These are phyloP conservation scores for Spathaspora boniae DNA, from an alignment of 805 yeast genomes.

Conservation along the genomic window DNA sequence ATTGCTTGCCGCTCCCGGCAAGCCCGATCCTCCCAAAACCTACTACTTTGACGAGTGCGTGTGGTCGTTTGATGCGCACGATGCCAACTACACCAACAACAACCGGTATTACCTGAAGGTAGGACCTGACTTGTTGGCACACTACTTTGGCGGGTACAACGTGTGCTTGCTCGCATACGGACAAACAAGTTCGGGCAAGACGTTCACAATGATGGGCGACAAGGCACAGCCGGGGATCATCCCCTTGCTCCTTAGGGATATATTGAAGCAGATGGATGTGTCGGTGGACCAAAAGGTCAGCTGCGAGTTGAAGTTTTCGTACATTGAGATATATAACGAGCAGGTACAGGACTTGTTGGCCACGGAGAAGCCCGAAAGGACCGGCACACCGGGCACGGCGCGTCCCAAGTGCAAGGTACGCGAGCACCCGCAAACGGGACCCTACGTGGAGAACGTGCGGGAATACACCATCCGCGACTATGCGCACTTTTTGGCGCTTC, in stretches of 20 bases:
- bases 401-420: conserved; percentile 47
- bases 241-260: conserved; percentile 46
- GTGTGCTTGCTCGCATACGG: conserved; percentile 44
- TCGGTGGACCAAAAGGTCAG: conserved; percentile 35
- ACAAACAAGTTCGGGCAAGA: conserved; percentile 42
- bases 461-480: conserved; percentile 50
- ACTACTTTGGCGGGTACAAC: conserved; percentile 37
- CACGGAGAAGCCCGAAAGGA: conserved; percentile 7
- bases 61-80: conserved; percentile 13
- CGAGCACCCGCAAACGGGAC: conserved; percentile 64
- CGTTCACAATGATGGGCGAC: conserved; percentile 41
- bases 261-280: conserved; percentile 43
- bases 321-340: conserved; percentile 76
- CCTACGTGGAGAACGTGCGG: conserved; percentile 65
- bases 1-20: conserved; percentile 19
- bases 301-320: conserved; percentile 49
- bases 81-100: conserved; percentile 44
- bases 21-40: conserved; percentile 12
- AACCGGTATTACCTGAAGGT: conserved; percentile 45
- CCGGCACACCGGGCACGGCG: too few relatives aligned
- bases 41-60: conserved; percentile 18
- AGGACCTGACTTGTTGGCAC: conserved; percentile 59
- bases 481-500: conserved; percentile 44
- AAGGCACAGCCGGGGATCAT: conserved; percentile 34
- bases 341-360: conserved; percentile 62